These are phyloP conservation scores for Phytophthora citricola DNA, from an alignment of 352 stramenopile genomes.

Conservation along the genomic window DNA sequence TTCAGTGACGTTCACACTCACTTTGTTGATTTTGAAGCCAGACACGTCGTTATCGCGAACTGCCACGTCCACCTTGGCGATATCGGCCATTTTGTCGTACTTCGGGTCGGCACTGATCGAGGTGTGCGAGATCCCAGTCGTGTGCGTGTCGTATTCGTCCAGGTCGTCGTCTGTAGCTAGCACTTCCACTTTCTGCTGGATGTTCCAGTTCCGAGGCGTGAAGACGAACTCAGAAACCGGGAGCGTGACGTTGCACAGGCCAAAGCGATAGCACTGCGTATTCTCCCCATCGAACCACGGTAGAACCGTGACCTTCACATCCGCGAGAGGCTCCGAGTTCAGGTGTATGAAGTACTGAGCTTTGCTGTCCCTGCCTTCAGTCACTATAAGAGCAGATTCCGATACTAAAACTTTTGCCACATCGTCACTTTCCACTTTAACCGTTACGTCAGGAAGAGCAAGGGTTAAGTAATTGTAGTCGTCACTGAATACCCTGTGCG, in stretches of 20 bases:
- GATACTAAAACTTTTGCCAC: conserved; percentile 69
- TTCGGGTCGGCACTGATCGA: conserved; percentile 74
- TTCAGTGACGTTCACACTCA: conserved; percentile 50
- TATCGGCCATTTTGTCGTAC: conserved; percentile 59
- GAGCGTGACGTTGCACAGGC: conserved; percentile 75
- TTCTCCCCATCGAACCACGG: conserved; percentile 67
- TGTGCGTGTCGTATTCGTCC: conserved; percentile 71
- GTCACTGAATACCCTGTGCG: conserved; percentile 67
- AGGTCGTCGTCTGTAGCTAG: conserved; percentile 69
- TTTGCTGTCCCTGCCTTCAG: conserved; percentile 52
- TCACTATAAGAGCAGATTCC: conserved; percentile 54
- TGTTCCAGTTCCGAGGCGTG: conserved; percentile 67
- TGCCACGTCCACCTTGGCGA: conserved; percentile 68
- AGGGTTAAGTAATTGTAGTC: conserved; percentile 69
- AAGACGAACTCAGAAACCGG: conserved; percentile 59
- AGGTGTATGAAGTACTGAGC: conserved; percentile 61
- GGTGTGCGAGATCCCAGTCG: conserved; percentile 72
- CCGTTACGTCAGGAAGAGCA: conserved; percentile 40
- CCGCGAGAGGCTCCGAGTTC: conserved; percentile 64
- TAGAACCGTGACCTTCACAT: conserved; percentile 68
- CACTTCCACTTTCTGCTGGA: conserved; percentile 61
- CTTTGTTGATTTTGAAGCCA: conserved; percentile 53
- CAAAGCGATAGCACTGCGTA: conserved; percentile 80
- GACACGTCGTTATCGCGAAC: conserved; percentile 75
- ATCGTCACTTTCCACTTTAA: conserved; percentile 71